A percentile compares a stretch with the other conserved stretches of the same genome.
Conservation (phyloP, 768 basidiomycete species). For the Dioszegia aurantiaca region DNA sequence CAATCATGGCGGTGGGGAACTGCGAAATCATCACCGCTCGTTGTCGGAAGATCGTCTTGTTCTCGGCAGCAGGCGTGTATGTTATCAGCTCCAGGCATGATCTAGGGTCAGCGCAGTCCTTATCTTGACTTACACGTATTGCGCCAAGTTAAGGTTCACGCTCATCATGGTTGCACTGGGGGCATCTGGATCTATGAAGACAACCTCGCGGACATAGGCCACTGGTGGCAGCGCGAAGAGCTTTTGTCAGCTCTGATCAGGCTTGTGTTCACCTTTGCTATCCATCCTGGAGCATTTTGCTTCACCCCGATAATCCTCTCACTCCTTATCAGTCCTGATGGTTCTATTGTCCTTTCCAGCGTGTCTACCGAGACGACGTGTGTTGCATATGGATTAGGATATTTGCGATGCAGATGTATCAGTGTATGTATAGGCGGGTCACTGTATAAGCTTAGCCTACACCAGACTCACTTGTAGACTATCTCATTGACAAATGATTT, state of each 20-base stretch:
- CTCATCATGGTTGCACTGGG: constrained; percentile 81
- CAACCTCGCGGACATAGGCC: constrained; percentile 90
- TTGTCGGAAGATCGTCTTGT: constrained; percentile 63
- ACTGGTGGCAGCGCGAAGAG: constrained; percentile 55
- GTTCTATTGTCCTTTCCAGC: constrained; percentile 72
- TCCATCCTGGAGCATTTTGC: constrained; percentile 87
- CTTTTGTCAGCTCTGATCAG: constrained; percentile 15
- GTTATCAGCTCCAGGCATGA: constrained; percentile 73
- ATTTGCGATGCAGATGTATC: constrained; percentile 92
- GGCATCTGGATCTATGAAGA: constrained; percentile 80
- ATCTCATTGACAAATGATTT: constrained; percentile 40
- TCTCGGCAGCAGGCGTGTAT: constrained; percentile 61
- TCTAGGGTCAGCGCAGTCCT: constrained; percentile 17
- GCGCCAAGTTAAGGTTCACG: constrained; percentile 89
- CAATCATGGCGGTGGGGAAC: constrained; percentile 55
- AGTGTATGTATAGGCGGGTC: constrained; percentile 89
- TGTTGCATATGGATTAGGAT: constrained; percentile 68
- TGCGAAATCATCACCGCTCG: constrained; percentile 71
- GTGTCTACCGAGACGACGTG: constrained; percentile 57
- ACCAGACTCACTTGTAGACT: constrained; percentile 33
- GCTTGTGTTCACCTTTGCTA: constrained; percentile 67
- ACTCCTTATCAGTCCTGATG: constrained; percentile 77
- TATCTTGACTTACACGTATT: constrained; percentile 74
- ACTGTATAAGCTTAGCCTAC: constrained; percentile 54
- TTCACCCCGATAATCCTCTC: constrained; percentile 89